Base-by-base conservation (phyloP, 2,329 filamentous ascomycete species). In the Tricladium varicosporioides region DNA sequence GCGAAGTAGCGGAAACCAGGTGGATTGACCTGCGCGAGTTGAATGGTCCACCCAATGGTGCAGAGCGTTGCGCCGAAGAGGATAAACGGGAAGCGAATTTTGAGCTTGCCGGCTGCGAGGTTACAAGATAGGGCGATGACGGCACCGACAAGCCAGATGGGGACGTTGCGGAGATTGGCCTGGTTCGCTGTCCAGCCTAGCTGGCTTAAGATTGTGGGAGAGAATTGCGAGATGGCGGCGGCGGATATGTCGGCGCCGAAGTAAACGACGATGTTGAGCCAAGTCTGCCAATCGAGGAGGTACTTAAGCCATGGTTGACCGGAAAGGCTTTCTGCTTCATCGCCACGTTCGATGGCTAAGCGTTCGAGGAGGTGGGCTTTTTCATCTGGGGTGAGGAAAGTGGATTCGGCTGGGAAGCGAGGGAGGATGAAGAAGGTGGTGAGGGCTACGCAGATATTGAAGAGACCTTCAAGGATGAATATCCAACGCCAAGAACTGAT, bases 401-500 rank as follows among this genome's bases (percentile, higher is more conserved):
- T 45, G 8, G 50, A 52, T 31, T 52, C 40, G 5, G 14, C 50
- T 2, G 50, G 50, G 15, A 43, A 45, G 5, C 40, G 32, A 15
- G 50, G 50, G 19, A 52, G 19, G 9, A 27, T 18, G 10, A 52
- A 2, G 13, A 52, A 77, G 43, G 46, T 31, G 19, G 31, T 14
- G 79, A 78, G 16, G 70, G 80, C 73, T 66, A 78, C 72, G 43
- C 75, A 1, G 9, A 80, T 69, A 11, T 78, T 80, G 22, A 75
- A 65, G 16, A 80, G 57, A 32, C 80, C 79, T 67, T 88, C 85
- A 3, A 90, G 74, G 58, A 91, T 87, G 70, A 92, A 92, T 52
- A 92, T 91, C 88, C 87, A 91, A 1, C 81, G 76, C 88, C 89
- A 92, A 1, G 87, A 87, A 0, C 75, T 68, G 42, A 78, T 78